Evolutionary conservation across 371 early-diverging fungal genomes (phyloP).

Genomic region (Coemansia sp.): DNA sequence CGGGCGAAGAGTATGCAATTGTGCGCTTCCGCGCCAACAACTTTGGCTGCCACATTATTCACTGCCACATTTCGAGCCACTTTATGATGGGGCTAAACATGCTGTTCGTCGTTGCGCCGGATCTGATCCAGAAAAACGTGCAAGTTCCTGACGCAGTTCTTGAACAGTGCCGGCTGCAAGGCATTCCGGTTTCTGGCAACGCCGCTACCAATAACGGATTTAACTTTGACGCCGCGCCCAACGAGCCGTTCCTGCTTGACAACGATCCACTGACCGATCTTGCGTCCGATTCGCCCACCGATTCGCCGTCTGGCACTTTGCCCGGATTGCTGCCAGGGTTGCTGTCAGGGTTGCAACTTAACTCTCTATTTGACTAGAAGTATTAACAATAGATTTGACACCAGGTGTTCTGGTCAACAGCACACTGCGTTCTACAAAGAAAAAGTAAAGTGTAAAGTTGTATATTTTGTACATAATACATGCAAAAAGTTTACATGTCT

Average conservation of each 20-base stretch:
- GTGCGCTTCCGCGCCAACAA: slow-evolving; percentile 72
- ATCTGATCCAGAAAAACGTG: slow-evolving; percentile 22
- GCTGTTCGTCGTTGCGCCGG: slow-evolving; percentile 68
- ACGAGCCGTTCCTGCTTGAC: slow-evolving; percentile 2
- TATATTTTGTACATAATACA: too few species aligned
- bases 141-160: slow-evolving; percentile 11
- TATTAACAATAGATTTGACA: neutral
- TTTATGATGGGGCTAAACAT: slow-evolving; percentile 61
- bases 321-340: too few species aligned
- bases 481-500: too few species aligned
- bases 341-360: too few species aligned
- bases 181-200: slow-evolving; percentile 60
- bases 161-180: slow-evolving; percentile 59
- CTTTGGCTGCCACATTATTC: slow-evolving; percentile 75
- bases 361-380: neutral
- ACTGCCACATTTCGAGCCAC: slow-evolving; percentile 85
- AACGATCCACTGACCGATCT: slow-evolving; percentile 7
- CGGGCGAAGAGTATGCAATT: slow-evolving; percentile 57
- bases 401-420: too few species aligned
- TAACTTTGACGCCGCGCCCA: slow-evolving; percentile 45
- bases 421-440: too few species aligned
- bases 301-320: too few species aligned
- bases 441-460: too few species aligned
- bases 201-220: slow-evolving; percentile 64
- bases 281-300: too few species aligned